Evolutionary conservation across 1,139 yeast species (phyloP).

Genomic region (Saccharomyces hybrid): DNA sequence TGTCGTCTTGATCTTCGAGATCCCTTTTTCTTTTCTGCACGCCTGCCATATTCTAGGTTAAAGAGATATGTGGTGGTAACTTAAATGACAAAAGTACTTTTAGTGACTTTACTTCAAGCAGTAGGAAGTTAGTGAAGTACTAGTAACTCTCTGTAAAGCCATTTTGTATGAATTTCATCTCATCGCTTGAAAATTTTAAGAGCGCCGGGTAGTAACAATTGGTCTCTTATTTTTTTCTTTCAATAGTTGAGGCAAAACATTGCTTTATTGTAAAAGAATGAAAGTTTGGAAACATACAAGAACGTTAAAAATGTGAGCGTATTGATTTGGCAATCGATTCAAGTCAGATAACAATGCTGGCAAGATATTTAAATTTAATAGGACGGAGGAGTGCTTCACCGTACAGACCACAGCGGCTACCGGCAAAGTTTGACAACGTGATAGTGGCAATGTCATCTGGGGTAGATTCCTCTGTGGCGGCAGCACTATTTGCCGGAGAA

Average conservation of each 20-base stretch:
- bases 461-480: constrained; percentile 89
- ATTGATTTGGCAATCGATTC: not conserved
- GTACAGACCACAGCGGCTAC: constrained; percentile 37
- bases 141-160: not conserved
- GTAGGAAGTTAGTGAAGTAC: not conserved
- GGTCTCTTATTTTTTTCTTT: not conserved
- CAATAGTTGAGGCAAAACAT: not conserved
- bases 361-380: not conserved
- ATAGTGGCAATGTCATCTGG: constrained; percentile 95
- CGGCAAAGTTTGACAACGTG: constrained; percentile 49
- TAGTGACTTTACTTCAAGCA: not conserved
- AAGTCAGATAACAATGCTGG: not conserved
- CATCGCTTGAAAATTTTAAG: constrained; percentile 10
- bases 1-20: not conserved
- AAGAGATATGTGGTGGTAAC: not conserved
- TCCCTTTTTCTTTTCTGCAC: not conserved
- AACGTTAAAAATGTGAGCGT: not conserved
- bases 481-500: constrained; percentile 52
- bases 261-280: not conserved
- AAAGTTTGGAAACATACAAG: not conserved
- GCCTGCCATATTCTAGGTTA: not conserved
- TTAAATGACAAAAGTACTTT: not conserved
- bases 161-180: constrained; percentile 5
- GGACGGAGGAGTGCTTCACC: constrained; percentile 12
- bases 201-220: not conserved